Percentiles rank a stretch among this genome's conserved stretches.
Evolutionary conservation across 202 grass and related monocot species (phyloP).

Genomic region (Panicum virgatum): DNA sequence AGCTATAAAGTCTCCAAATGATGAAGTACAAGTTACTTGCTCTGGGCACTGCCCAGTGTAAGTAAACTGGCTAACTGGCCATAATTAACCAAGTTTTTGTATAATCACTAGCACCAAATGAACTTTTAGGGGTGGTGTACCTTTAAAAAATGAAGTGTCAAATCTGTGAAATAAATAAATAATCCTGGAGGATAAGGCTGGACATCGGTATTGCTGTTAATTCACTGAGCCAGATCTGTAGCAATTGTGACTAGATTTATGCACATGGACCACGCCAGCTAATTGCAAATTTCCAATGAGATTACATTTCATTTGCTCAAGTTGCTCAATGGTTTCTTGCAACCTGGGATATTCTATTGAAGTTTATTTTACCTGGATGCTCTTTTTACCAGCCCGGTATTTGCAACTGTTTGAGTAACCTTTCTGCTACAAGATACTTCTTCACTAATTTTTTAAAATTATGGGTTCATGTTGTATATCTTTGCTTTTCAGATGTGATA

Average conservation of each 20-base stretch:
- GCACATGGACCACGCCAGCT: background rate
- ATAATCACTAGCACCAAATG: background rate
- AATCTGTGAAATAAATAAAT: conserved; percentile 14
- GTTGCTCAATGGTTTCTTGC: background rate
- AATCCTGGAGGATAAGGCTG: background rate
- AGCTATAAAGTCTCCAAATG: background rate
- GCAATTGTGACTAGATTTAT: conserved; percentile 3
- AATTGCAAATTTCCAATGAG: background rate
- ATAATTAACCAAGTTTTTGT: background rate
- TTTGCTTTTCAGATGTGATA: conserved; percentile 5
- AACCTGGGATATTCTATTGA: background rate
- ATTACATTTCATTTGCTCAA: background rate
- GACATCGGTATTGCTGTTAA: conserved; percentile 3
- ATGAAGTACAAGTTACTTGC: background rate
- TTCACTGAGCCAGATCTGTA: conserved; percentile 1
- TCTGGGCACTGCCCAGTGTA: background rate
- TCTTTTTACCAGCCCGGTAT: background rate
- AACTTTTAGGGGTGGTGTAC: background rate
- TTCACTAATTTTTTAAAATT: background rate
- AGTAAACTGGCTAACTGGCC: background rate
- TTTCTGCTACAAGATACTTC: background rate
- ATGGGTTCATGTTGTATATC: background rate
- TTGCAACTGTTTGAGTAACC: background rate
- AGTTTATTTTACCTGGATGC: background rate
- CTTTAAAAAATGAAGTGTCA: background rate